Evolutionary conservation across 805 yeast genomes (phyloP), one percentile per base, ranked within the genome.

Genomic region (Kluyveromyces wickerhamii): DNA sequence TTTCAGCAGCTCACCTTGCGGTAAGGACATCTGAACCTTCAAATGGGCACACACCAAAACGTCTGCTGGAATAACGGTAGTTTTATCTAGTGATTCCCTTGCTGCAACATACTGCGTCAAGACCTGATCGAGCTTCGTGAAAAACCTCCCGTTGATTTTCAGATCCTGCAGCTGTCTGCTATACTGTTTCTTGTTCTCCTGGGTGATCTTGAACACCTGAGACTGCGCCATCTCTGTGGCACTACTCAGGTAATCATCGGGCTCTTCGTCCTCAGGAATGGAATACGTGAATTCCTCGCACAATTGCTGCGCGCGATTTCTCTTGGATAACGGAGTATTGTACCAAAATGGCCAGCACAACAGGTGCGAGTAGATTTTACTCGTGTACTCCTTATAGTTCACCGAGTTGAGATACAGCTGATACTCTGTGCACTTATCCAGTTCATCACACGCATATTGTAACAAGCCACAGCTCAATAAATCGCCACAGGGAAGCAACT

Each of bases 291-390:
- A 35, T 15, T 45, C 39, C 17, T 46, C 44, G 24, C 57, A 51
- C 21, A 38, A 23, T 16, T 39, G 32, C 11, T 45, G 37, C 4
- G 49, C 46, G 3, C 30, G 27, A 3, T 44, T 28, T 27, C 58
- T 36, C 21, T 42, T 36, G 13, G 35, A 35, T 22, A 47, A 21
- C 1, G 88, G 87, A 15, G 79, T 74, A 40, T 72, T 72, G 51
- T 79, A 80, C 70, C 79, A 83, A 71, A 79, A 68, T 7, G 88
- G 89, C 59, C 80, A 81, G 5, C 83, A 79, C 13, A 79, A 54
- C 37, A 72, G 67, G 4, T 60, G 45, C 28, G 65, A 60, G 49
- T 78, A 78, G 12, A 69, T 46, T 15, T 69, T 69, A 40, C 84
- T 64, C 4, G 86, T 72, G 44, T 67, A 77, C 9, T 62, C 52